A percentile compares a stretch with the other conserved stretches of the same genome.
Conservation (phyloP, 306 rosid genomes). For the Dicorynia guianensis region DNA sequence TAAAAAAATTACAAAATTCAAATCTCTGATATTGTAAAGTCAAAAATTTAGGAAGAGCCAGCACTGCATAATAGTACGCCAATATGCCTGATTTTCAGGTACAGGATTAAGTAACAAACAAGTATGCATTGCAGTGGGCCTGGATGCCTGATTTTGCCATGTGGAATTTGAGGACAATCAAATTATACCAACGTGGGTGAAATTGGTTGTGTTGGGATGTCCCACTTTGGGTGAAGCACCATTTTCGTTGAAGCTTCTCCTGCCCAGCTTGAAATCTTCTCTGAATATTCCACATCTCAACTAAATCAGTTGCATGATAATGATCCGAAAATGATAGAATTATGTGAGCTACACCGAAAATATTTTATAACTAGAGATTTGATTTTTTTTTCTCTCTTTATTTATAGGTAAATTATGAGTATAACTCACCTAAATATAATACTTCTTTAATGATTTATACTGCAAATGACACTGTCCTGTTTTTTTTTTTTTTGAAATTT, state of each 20-base stretch:
- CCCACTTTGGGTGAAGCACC: slow-evolving; percentile 16
- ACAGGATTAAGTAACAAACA: slow-evolving; percentile 28
- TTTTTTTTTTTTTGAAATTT: too few relatives aligned
- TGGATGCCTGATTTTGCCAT: slow-evolving; percentile 34
- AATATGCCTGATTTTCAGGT: slow-evolving; percentile 40
- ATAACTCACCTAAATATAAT: too few relatives aligned
- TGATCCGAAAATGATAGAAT: too few relatives aligned
- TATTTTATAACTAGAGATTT: too few relatives aligned
- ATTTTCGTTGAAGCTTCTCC: slow-evolving; percentile 45
- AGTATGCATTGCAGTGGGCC: slow-evolving; percentile 34
- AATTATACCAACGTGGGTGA: slow-evolving; percentile 29
- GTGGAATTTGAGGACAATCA: slow-evolving; percentile 41
- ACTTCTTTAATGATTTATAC: too few relatives aligned
- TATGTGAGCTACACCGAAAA: too few relatives aligned
- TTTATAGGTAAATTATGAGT: too few relatives aligned
- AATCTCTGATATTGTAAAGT: slow-evolving; percentile 39
- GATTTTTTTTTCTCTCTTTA: too few relatives aligned
- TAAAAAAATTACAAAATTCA: too few relatives aligned
- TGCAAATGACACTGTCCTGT: too few relatives aligned
- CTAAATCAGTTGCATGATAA: slow-evolving; percentile 83
- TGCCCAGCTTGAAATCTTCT: slow-evolving; percentile 50
- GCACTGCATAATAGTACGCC: slow-evolving; percentile 20
- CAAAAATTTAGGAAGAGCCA: slow-evolving; percentile 23
- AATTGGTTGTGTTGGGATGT: slow-evolving; percentile 36
- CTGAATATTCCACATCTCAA: slow-evolving; percentile 56